phyloP scores from a whole-genome alignment of 2,329 filamentous ascomycete genomes.

The Conoideocrella luteorostrata region DNA sequence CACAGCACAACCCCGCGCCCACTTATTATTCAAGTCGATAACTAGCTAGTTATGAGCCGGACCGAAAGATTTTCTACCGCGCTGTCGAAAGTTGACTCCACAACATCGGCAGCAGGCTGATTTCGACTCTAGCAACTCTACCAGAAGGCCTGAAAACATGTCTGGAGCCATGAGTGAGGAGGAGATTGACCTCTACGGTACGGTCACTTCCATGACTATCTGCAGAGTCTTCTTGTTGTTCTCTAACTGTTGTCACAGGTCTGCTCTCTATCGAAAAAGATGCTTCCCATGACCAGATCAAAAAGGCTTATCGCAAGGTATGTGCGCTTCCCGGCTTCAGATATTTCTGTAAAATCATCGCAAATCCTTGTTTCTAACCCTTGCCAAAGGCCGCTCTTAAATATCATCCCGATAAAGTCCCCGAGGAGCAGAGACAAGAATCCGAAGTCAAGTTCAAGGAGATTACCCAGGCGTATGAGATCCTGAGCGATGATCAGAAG shows the following conservation, averaged over 20 bases:
- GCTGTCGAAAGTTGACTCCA: not conserved
- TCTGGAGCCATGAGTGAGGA: constrained; percentile 23
- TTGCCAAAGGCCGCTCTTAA: constrained; percentile 65
- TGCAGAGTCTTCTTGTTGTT: not conserved
- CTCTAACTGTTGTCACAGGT: constrained; percentile 42
- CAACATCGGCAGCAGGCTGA: not conserved
- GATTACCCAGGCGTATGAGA: constrained; percentile 92
- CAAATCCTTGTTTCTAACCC: constrained; percentile 9
- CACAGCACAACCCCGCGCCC: constrained; percentile 7
- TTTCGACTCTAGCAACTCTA: not conserved
- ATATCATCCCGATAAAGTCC: constrained; percentile 93
- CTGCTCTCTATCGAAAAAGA: constrained; percentile 68
- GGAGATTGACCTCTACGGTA: constrained; percentile 58
- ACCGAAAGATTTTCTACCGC: constrained; percentile 6
- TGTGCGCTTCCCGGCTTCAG: constrained; percentile 19
- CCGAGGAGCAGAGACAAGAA: constrained; percentile 74
- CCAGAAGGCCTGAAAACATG: constrained; percentile 12
- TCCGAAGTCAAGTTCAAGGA: constrained; percentile 91
- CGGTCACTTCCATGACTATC: constrained; percentile 11
- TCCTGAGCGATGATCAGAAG: constrained; percentile 92
- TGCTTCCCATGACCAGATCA: constrained; percentile 75
- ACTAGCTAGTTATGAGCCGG: too few relatives aligned
- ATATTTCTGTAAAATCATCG: too few relatives aligned
- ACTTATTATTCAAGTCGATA: too few relatives aligned
- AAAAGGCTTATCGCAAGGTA: constrained; percentile 95